Base-by-base conservation (phyloP, 2,329 filamentous ascomycete genomes). In the Aspergillus sp. region DNA sequence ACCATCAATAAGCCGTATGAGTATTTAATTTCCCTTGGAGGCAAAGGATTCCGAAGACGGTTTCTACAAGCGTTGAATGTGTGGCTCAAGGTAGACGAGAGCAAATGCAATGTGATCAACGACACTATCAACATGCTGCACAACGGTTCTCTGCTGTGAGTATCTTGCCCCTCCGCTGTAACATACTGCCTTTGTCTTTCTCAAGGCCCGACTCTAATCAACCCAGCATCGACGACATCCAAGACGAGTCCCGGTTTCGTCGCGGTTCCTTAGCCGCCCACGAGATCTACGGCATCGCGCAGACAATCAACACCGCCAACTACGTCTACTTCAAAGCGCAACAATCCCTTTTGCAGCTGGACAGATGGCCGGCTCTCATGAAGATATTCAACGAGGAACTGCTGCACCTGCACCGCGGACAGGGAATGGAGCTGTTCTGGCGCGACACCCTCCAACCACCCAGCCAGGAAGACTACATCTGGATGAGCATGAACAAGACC, bases 371-470 rank as follows among this genome's bases (percentile, higher is more conserved):
- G 12, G 62, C 60, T 5, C 61, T 61, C 33, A 51, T 58, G 7
- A 27, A 7, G 7, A 63, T 69, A 36, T 68, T 66, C 47, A 60
- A 61, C 8, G 57, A 65, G 7, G 68, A 71, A 42, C 44, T 70
- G 7, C 45, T 66, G 13, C 62, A 64, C 39, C 57, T 71, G 5
- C 64, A 69, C 46, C 54, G 61, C 4, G 69, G 69, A 2, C 69
- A 72, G 46, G 62, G 66, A 0, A 61, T 66, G 55, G 69, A 72
- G 42, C 59, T 72, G 3, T 66, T 67, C 54, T 72, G 69, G 69
- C 54, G 62, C 4, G 61, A 69, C 32, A 58, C 62, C 9, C 40
- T 65, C 32, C 60, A 49, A 6, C 65, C 64, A 28, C 69, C 69
- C 1, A 64, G 57, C 4, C 64, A 67, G 44, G 59, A 63, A 12